These are phyloP conservation scores for Russula virescens DNA, from an alignment of 768 basidiomycete species.

Conservation along the genomic window DNA sequence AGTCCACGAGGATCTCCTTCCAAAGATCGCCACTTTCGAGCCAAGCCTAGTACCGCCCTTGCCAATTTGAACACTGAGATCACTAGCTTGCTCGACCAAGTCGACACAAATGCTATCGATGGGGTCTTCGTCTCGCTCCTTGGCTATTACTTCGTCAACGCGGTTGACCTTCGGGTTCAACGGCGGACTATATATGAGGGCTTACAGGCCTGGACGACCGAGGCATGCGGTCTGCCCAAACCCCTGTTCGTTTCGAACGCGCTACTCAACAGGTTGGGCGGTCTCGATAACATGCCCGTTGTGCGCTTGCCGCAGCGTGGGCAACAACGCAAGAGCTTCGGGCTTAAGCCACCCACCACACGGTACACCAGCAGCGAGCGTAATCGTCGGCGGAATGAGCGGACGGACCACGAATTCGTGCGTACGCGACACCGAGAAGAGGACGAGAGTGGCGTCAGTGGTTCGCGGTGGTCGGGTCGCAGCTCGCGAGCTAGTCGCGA, in stretches of 20 bases:
- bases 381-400: conserved; percentile 14
- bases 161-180: conserved; percentile 10
- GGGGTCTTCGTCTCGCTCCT: conserved; percentile 23
- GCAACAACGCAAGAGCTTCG: conserved; percentile 2
- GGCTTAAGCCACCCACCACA: not conserved
- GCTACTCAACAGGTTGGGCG: conserved; percentile 19
- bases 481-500: conserved; percentile 1
- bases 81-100: conserved; percentile 8
- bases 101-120: conserved; percentile 13
- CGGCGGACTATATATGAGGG: conserved; percentile 11
- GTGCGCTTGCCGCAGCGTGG: not conserved
- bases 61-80: conserved; percentile 24
- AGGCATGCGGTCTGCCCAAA: conserved; percentile 15
- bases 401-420: not conserved
- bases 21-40: not conserved
- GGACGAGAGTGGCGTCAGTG: not conserved
- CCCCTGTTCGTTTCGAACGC: conserved; percentile 13
- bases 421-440: not conserved
- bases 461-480: not conserved
- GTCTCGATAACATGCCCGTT: not conserved
- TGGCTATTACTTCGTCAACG: conserved; percentile 18
- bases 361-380: conserved; percentile 5
- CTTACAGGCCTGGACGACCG: conserved; percentile 21
- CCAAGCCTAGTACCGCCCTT: conserved; percentile 3
- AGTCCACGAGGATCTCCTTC: not conserved